phyloP scores from a whole-genome alignment of 2,329 filamentous ascomycete genomes.

The Apiospora aurea region DNA sequence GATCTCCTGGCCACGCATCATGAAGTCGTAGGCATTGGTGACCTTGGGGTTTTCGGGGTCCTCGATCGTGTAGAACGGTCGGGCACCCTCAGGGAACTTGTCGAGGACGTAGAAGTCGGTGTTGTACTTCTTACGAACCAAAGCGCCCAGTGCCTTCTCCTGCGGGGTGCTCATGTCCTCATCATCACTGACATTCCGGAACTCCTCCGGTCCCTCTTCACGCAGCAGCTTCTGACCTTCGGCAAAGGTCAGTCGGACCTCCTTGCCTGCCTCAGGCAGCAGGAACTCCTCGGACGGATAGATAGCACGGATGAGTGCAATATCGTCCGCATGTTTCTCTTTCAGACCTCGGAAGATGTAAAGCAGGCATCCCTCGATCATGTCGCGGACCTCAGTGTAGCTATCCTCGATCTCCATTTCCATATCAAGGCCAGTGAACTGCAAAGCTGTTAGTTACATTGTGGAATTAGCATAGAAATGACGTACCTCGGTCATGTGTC shows the following conservation, averaged over 20 bases:
- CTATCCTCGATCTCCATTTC: constrained; percentile 86
- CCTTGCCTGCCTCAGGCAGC: constrained; percentile 76
- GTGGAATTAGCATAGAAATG: constrained; percentile 8
- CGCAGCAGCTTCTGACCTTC: constrained; percentile 81
- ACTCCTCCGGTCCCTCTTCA: constrained; percentile 74
- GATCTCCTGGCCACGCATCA: constrained; percentile 92
- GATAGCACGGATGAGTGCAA: constrained; percentile 73
- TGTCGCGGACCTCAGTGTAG: constrained; percentile 77
- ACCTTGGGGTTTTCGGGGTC: constrained; percentile 65
- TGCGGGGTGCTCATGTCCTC: constrained; percentile 84
- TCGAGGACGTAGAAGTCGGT: constrained; percentile 98
- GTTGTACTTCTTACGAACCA: constrained; percentile 87
- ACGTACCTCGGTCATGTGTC: constrained; percentile 78
- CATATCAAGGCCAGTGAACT: constrained; percentile 87
- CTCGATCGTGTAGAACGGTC: constrained; percentile 87
- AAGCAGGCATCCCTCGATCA: constrained; percentile 77
- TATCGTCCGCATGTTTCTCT: constrained; percentile 68
- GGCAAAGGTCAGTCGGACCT: constrained; percentile 78
- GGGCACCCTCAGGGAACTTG: constrained; percentile 89
- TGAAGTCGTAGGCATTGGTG: constrained; percentile 70
- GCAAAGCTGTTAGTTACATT: constrained; percentile 27
- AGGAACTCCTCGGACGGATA: constrained; percentile 83
- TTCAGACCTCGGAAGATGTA: constrained; percentile 80
- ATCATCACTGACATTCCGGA: constrained; percentile 72
- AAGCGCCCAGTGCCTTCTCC: constrained; percentile 86